Evolutionary conservation across 1,139 yeast genomes (phyloP), one percentile per base, ranked within the genome.

Genomic region (Debaryomyces fabryi): DNA sequence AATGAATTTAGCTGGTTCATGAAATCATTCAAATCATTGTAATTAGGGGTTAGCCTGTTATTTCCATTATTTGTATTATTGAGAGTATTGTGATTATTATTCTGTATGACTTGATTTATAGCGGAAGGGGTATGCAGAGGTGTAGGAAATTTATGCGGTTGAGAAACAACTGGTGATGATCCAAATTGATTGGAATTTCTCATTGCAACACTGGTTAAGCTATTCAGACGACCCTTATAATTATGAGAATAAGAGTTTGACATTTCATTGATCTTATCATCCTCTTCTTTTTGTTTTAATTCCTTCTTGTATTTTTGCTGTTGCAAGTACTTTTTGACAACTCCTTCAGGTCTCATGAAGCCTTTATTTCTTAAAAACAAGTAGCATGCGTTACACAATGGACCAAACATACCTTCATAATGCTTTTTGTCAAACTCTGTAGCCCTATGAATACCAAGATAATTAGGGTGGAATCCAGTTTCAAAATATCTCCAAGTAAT

Each of bases 401-500:
- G 79, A 1, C 82, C 82, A 55, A 72, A 73, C 81, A 76, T 76
- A 4, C 79, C 80, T 44, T 76, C 78, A 52, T 74, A 76, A 50
- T 73, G 63, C 49, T 65, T 65, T 51, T 72, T 72, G 57, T 75
- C 69, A 50, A 76, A 75, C 49, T 68, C 71, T 39, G 67, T 67
- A 6, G 78, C 71, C 42, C 72, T 62, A 48, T 70, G 72, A 33
- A 74, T 65, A 35, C 69, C 72, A 48, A 69, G 69, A 51, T 69
- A 72, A 49, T 69, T 72, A 7, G 75, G 69, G 49, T 68, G 73
- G 52, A 68, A 70, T 36, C 71, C 75, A 18, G 75, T 67, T 58
- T 75, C 81, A 56, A 76, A 74, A 51, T 71, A 75, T 45, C 80
- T 63, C 82, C 82, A 78, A 12, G 74, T 70, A 12, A 72, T 70